Evolutionary conservation across 306 rosid genomes (phyloP).

Genomic region (Datisca glomerata): DNA sequence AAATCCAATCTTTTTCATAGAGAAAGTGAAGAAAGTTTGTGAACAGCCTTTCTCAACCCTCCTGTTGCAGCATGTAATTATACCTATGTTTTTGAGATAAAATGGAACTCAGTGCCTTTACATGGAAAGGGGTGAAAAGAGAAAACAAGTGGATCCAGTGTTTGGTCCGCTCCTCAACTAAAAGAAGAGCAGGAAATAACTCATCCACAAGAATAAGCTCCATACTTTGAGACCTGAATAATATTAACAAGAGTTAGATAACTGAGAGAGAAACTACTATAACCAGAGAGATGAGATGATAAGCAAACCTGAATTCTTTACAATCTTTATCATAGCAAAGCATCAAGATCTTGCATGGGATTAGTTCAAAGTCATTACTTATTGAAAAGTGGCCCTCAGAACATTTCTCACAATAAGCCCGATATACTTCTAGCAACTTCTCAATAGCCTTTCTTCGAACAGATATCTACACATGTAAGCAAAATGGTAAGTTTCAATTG

Average conservation of each 20-base stretch:
- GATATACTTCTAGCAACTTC: constrained; percentile 67
- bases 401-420: constrained; percentile 65
- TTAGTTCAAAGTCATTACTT: constrained; percentile 53
- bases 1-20: too few relatives aligned
- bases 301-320: constrained; percentile 73
- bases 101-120: constrained; percentile 49
- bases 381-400: constrained; percentile 41
- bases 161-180: constrained; percentile 54
- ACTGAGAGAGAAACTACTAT: constrained; percentile 9
- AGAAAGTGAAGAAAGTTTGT: constrained; percentile 11
- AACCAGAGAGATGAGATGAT: constrained; percentile 13
- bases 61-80: constrained; percentile 1
- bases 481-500: constrained; percentile 1
- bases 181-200: constrained; percentile 53
- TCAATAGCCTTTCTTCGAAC: constrained; percentile 67
- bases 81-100: constrained; percentile 85
- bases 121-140: constrained; percentile 49
- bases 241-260: constrained; percentile 10
- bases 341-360: constrained; percentile 81
- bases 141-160: constrained; percentile 90
- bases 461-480: constrained; percentile 38
- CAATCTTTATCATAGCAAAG: constrained; percentile 87
- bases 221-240: constrained; percentile 62
- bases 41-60: neutral
- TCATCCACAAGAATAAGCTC: constrained; percentile 65